Percentiles rank a stretch among this genome's conserved stretches.
Conservation (phyloP, 345 rosid species). For the Passiflora organensis region DNA sequence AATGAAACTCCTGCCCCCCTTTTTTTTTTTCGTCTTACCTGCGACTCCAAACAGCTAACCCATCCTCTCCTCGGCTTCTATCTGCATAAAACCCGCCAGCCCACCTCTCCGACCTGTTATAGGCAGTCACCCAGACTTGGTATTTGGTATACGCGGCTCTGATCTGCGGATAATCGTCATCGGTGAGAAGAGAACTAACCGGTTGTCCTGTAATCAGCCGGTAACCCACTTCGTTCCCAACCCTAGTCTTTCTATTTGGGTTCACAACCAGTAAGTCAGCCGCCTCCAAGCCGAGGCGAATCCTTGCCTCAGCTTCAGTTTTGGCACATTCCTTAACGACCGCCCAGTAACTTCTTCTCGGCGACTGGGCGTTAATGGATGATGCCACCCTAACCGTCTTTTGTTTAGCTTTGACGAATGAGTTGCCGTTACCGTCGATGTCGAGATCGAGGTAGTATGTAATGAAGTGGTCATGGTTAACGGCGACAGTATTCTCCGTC, state of each 20-base stretch:
- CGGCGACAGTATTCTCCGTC: slow-evolving; percentile 63
- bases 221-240: slow-evolving; percentile 65
- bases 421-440: slow-evolving; percentile 59
- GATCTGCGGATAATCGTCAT: slow-evolving; percentile 64
- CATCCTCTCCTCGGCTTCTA: slow-evolving; percentile 68
- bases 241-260: slow-evolving; percentile 49
- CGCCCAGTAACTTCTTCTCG: slow-evolving; percentile 67
- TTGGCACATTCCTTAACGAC: slow-evolving; percentile 56
- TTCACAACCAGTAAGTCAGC: slow-evolving; percentile 56
- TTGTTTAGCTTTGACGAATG: slow-evolving; percentile 58
- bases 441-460: slow-evolving; percentile 75
- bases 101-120: slow-evolving; percentile 82
- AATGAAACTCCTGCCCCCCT: neutral
- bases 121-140: slow-evolving; percentile 73
- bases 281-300: slow-evolving; percentile 48
- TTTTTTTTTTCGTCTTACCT: slow-evolving; percentile 44
- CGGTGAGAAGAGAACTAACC: slow-evolving; percentile 38
- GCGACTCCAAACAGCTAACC: slow-evolving; percentile 60
- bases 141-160: slow-evolving; percentile 54
- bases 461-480: slow-evolving; percentile 72
- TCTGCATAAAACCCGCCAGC: slow-evolving; percentile 68
- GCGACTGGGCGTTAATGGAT: slow-evolving; percentile 23
- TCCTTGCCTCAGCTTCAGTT: slow-evolving; percentile 56
- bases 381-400: slow-evolving; percentile 30
- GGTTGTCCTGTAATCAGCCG: slow-evolving; percentile 52